Evolutionary conservation across 208 protist species (phyloP).

Genomic region (Trypanosoma melophagium): DNA sequence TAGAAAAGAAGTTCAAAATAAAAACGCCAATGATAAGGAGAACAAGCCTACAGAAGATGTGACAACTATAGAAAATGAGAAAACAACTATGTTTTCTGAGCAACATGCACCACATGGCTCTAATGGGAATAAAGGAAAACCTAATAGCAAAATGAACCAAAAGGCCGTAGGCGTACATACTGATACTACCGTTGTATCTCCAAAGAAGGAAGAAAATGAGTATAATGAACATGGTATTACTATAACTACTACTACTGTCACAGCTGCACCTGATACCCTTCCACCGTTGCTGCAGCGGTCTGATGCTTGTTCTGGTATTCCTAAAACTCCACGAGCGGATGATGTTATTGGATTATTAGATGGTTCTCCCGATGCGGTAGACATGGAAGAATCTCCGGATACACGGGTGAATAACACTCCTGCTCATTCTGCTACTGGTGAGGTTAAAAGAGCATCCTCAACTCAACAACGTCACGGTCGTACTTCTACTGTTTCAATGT

Average conservation of each 20-base stretch:
- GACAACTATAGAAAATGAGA: no score
- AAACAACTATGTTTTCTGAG: no score
- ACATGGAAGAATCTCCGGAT: not conserved
- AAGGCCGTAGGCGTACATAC: not conserved
- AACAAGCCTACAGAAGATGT: no score
- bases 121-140: no score
- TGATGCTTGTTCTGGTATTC: not conserved
- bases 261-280: not conserved
- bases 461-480: not conserved
- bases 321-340: conserved; percentile 18
- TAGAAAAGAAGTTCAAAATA: not conserved
- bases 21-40: no score
- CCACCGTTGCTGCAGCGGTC: conserved; percentile 5
- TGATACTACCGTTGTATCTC: not conserved
- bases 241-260: no score
- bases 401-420: not conserved
- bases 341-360: conserved; percentile 9
- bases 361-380: not conserved
- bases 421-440: not conserved
- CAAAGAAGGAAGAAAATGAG: not conserved
- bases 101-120: no score
- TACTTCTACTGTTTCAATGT: not conserved
- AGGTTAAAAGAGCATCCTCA: not conserved
- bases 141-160: no score
- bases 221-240: no score